phyloP scores from a whole-genome alignment of 2,329 filamentous ascomycete genomes.

The Apiospora hydei region DNA sequence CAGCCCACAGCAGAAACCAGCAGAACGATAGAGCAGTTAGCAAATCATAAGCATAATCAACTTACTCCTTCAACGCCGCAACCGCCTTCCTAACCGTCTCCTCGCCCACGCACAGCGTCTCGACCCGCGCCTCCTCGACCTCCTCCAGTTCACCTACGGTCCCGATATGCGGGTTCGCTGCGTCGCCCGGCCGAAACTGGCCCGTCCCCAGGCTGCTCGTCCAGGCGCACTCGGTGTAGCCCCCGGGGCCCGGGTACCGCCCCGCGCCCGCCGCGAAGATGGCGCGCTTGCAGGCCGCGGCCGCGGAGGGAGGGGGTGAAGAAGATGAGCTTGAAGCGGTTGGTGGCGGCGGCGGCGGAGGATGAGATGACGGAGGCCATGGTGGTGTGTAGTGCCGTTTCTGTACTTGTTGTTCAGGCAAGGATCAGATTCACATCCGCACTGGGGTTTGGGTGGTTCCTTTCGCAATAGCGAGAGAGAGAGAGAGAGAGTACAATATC shows the following conservation, averaged over 20 bases:
- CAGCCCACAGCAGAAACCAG: too few relatives aligned
- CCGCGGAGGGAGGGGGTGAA: slow-evolving; percentile 55
- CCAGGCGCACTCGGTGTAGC: slow-evolving; percentile 64
- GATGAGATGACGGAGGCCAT: slow-evolving; percentile 1
- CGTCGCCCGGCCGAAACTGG: slow-evolving; percentile 69
- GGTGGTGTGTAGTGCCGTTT: too few relatives aligned
- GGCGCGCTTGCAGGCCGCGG: slow-evolving; percentile 59
- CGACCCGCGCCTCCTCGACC: slow-evolving; percentile 67
- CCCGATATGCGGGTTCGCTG: slow-evolving; percentile 70
- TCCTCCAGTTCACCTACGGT: slow-evolving; percentile 62
- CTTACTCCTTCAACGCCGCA: slow-evolving; percentile 69
- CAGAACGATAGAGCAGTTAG: not conserved
- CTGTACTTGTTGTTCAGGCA: not conserved
- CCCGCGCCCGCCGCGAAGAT: slow-evolving; percentile 67
- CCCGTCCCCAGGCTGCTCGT: slow-evolving; percentile 58
- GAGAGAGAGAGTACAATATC: not conserved
- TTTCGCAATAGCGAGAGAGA: not conserved
- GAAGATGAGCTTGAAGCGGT: slow-evolving; percentile 55
- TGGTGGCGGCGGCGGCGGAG: not conserved
- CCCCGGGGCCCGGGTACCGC: slow-evolving; percentile 55
- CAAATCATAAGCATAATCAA: slow-evolving; percentile 28
- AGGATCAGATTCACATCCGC: not conserved
- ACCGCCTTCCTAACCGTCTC: slow-evolving; percentile 65
- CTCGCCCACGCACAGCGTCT: slow-evolving; percentile 67
- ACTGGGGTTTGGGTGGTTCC: not conserved